Base-by-base conservation (phyloP, 2,329 filamentous ascomycete species). In the Fusarium sp. region DNA sequence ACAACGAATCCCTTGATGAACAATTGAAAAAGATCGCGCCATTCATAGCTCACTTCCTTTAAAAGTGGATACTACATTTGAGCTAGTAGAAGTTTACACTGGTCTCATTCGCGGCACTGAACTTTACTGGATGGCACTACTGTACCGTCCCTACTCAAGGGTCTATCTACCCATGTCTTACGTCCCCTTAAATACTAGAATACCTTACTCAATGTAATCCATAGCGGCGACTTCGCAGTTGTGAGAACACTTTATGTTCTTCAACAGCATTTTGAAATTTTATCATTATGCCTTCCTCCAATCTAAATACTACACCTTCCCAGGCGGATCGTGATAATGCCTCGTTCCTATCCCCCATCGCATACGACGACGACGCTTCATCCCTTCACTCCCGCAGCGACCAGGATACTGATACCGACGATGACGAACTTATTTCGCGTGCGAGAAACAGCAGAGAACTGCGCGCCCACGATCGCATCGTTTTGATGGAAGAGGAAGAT, bases 401-500 rank as follows among this genome's bases (percentile, higher is more conserved):
- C 75, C 90, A 93, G 77, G 91, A 93, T 76, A 91, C 89, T 60
- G 91, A 93, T 76, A 92, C 89, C 79, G 91, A 93, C 71, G 91
- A 93, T 78, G 90, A 93, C 77, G 84, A 92, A 74, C 84, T 92
- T 55, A 81, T 91, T 66, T 83, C 85, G 62, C 86, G 86, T 11
- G 89, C 89, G 34, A 86, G 91, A 49, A 92, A 89, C 69, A 92
- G 90, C 75, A 83, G 86, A 58, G 91, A 94, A 77, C 83, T 93
- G 58, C 86, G 89, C 39, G 87, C 88, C 37, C 89, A 91, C 78
- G 91, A 94, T 76, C 84, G 89, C 44, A 85, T 88, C 43, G 89
- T 95, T 0, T 80, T 95, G 71, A 85, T 92, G 72, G 91, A 94
- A 70, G 91, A 94, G 78, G 92, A 94, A 65, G 90, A 92, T 78